Evolutionary conservation across 345 rosid species (phyloP).

Genomic region (Brassica nigra): DNA sequence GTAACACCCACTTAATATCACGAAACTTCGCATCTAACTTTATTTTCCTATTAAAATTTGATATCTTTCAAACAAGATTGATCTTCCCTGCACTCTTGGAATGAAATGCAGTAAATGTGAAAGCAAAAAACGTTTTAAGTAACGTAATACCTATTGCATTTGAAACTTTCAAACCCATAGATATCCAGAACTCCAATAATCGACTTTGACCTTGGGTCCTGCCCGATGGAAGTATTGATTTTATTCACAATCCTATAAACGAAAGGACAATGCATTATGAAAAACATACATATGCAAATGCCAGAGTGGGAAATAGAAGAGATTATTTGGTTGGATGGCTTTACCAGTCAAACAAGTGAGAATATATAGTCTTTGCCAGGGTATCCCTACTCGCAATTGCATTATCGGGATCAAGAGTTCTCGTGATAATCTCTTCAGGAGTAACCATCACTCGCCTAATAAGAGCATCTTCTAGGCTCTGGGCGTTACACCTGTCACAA

Average conservation of each 20-base stretch:
- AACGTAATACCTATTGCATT: slow-evolving; percentile 67
- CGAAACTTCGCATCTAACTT: neutral
- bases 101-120: slow-evolving; percentile 19
- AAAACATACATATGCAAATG: slow-evolving; percentile 4
- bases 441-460: slow-evolving; percentile 92
- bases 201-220: slow-evolving; percentile 80
- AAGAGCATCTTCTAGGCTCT: slow-evolving; percentile 84
- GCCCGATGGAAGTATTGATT: slow-evolving; percentile 87
- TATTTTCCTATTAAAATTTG: neutral
- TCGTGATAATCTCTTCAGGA: slow-evolving; percentile 87
- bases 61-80: slow-evolving; percentile 1
- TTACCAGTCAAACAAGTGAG: slow-evolving; percentile 91
- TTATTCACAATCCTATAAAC: slow-evolving; percentile 82
- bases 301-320: slow-evolving; percentile 20
- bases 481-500: slow-evolving; percentile 67
- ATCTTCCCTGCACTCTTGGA: slow-evolving; percentile 9
- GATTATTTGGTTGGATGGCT: slow-evolving; percentile 25
- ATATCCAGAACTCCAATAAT: slow-evolving; percentile 92
- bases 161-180: slow-evolving; percentile 94
- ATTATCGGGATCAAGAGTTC: slow-evolving; percentile 73
- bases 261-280: slow-evolving; percentile 11
- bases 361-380: slow-evolving; percentile 80
- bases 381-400: slow-evolving; percentile 86
- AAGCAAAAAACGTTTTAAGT: slow-evolving; percentile 12
- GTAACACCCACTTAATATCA: slow-evolving; percentile 15